Evolutionary conservation across 2,329 filamentous ascomycete species (phyloP), one percentile per base, ranked within the genome.

Genomic region (Exophiala alcalophila): DNA sequence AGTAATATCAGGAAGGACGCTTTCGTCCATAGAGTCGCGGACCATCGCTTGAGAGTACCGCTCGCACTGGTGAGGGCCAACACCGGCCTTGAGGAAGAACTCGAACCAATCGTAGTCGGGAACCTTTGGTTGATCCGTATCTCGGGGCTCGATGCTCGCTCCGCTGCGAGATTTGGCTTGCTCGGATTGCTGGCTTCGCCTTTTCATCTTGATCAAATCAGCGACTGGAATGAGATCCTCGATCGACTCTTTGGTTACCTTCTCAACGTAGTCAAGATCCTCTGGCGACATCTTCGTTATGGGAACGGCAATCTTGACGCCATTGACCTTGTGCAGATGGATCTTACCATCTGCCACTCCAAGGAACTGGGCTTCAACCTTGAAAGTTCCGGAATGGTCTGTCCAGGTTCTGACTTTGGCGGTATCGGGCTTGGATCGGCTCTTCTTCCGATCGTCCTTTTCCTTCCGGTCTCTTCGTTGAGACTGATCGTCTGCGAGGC

Each of bases 51-150:
- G 86, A 1, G 90, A 83, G 61, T 98, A 98, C 40, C 92, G 80
- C 66, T 97, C 91, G 65, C 92, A 98, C 31, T 95, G 82, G 45
- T 94, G 87, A 34, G 91, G 86, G 30, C 89, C 84, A 57, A 97
- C 88, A 32, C 94, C 91, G 62, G 89, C 94, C 51, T 83, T 81
- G 27, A 98, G 71, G 73, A 98, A 98, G 70, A 98, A 97, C 61
- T 96, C 89, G 60, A 98, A 98, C 92, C 92, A 98, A 63, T 98
- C 92, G 62, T 97, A 94, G 33, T 92, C 83, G 1, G 84, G 74
- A 29, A 51, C 43, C 44, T 60, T 59, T n/a, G 53, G 28, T 27
- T 47, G 38, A 25, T 47, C 50, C 25, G 36, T 29, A 20, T 18
- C 35, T 55, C 52, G 35, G 47, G 55, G 43, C 40, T 59, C 58